A percentile compares a stretch with the other conserved stretches of the same genome.
These are phyloP conservation scores for Puccinellia tenuiflora DNA, from an alignment of 176 grass and related monocot species.

Conservation along the genomic window DNA sequence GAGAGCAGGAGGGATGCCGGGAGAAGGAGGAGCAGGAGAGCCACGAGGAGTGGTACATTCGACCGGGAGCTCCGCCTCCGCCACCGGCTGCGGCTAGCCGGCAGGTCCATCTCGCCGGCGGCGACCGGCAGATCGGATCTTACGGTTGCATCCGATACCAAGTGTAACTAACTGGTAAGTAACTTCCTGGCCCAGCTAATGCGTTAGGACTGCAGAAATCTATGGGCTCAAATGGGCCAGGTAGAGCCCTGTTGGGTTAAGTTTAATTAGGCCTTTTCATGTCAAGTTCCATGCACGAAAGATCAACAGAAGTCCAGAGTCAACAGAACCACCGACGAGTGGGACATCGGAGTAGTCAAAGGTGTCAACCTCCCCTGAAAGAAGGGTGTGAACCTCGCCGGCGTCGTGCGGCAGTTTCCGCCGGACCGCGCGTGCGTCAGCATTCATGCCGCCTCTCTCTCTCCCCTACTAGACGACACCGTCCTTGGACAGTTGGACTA, in stretches of 20 bases:
- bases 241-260: neutral
- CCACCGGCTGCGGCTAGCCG: slow-evolving; percentile 54
- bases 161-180: neutral
- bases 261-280: neutral
- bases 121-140: neutral
- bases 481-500: neutral
- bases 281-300: neutral
- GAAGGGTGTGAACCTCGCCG: neutral
- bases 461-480: neutral
- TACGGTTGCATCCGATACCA: neutral
- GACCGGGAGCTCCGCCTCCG: slow-evolving; percentile 54
- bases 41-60: slow-evolving; percentile 33
- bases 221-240: neutral
- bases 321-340: neutral
- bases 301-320: no score
- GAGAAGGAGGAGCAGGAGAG: slow-evolving; percentile 38
- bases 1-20: slow-evolving; percentile 32
- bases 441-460: neutral
- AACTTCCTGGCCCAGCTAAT: neutral
- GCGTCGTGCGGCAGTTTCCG: neutral
- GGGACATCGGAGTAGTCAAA: neutral
- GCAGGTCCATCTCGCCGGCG: slow-evolving; percentile 44
- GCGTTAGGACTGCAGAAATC: neutral
- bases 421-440: neutral
- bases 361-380: neutral